A percentile compares a stretch with the other conserved stretches of the same genome.
These are phyloP conservation scores for Coccinonectria pachysandricola DNA, from an alignment of 2,329 filamentous ascomycete genomes.

Conservation along the genomic window DNA sequence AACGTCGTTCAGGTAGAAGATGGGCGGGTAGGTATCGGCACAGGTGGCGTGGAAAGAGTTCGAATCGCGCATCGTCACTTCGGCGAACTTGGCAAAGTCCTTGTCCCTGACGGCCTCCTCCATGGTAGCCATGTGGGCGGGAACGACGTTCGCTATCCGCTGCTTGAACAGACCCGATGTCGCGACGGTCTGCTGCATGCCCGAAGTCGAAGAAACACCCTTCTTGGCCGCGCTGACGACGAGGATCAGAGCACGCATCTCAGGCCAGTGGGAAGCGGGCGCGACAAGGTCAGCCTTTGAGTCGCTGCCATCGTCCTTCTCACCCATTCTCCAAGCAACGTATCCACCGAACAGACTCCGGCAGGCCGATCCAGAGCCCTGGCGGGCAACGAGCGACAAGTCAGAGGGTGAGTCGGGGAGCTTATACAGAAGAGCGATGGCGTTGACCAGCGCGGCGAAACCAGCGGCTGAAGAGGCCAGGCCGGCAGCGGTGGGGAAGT, in stretches of 20 bases:
- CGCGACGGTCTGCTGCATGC: constrained; percentile 94
- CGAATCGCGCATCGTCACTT: constrained; percentile 90
- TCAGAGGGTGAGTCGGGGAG: constrained; percentile 72
- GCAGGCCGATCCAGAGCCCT: constrained; percentile 92
- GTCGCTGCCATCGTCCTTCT: constrained; percentile 68
- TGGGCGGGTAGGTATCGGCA: constrained; percentile 89
- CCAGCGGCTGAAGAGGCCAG: constrained; percentile 64
- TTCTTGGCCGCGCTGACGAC: constrained; percentile 94
- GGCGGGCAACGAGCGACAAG: constrained; percentile 78
- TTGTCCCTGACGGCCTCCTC: constrained; percentile 65
- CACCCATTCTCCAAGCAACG: constrained; percentile 84
- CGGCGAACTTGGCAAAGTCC: constrained; percentile 80
- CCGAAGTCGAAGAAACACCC: constrained; percentile 81
- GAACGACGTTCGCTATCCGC: constrained; percentile 67
- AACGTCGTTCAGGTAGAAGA: constrained; percentile 97
- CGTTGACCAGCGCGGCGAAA: constrained; percentile 64
- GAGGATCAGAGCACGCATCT: constrained; percentile 85
- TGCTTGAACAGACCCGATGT: constrained; percentile 81
- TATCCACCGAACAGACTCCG: constrained; percentile 90
- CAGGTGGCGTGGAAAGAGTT: constrained; percentile 96
- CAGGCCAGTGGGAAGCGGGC: constrained; percentile 82
- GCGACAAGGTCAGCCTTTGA: constrained; percentile 83
- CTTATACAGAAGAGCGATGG: constrained; percentile 85
- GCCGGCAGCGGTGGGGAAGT: constrained; percentile 95
- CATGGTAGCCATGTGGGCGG: constrained; percentile 74